Evolutionary conservation across 345 rosid genomes (phyloP), one percentile per base, ranked within the genome.

Genomic region (Raphanus sativus): DNA sequence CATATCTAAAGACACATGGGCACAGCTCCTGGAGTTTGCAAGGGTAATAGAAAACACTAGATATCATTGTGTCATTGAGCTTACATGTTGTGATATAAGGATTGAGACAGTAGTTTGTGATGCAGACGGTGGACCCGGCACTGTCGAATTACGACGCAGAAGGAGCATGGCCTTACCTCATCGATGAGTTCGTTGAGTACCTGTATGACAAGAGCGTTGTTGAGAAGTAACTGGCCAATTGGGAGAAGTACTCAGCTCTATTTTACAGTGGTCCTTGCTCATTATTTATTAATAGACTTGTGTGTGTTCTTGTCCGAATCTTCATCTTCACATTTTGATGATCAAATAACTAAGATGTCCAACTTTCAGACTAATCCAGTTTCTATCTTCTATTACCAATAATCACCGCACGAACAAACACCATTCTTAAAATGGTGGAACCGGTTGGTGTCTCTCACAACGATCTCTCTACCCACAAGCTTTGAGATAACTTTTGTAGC

Each of bases 151-250:
- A 95, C 62, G 97, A 90, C 28, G 87, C 96, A 0, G 98, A 95
- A 84, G 97, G 98, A 69, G 99, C 97, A 11, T 95, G 99, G 99
- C 98, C 99, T 0, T 92, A 92, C 81, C 96, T 95, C 58, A 91
- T 91, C 4, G 99, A 95, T 75, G 99, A 95, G 78, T 95, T 95
- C 16, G 98, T 89, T n/a, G 99, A 95, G 69, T 92, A 91, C 84
- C 78, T 91, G 88, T 64, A 81, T 36, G 98, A 93, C 83, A 91
- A 86, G 71, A 81, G 77, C 69, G 80, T 90, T 42, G 69, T 83
- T 50, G 85, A 80, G 64, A 86, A 69, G 78, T 40, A 9, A 74
- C 58, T 55, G 11, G 65, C 65, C 65, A 77, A n/a, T 30, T 48
- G 70, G 80, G 75, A 80, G 67, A 70, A 80, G 72, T 70, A 60